Base-by-base conservation (phyloP, 75 land plant species). In the Pinus tabuliformis region DNA sequence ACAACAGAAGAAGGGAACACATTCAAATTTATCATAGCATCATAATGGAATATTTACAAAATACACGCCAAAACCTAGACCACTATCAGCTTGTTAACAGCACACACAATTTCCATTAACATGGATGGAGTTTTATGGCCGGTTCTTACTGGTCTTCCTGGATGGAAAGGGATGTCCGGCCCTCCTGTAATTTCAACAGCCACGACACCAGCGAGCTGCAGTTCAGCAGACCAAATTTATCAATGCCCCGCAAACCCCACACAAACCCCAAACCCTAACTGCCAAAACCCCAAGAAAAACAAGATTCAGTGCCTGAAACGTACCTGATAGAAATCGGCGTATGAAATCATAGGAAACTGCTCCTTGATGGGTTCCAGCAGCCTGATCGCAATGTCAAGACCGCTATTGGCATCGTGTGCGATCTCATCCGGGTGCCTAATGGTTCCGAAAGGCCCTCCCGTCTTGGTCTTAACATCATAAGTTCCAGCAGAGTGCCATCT, bases 401-500 rank as follows among this genome's bases (percentile, higher is more conserved):
- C 99, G 63, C 75, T 88, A 86, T 97, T 97, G 3, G 95, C 98
- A 0, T 65, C 89, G 78, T 92, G 99, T 54, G 85, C 84, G 5
- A 81, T 83, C 86, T 97, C 99, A 1, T 49, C 79, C 59, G 75
- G 49, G 70, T 79, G 61, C 66, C 80, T 90, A 56, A 97, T 97
- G 1, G 99, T 96, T 26, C 95, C 99, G 61, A 96, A 96, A 0
- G 99, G 98, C 12, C 99, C 99, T n/a, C 99, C 99, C 18, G 95
- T 94, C 85, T 83, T 90, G 2, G 89, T 77, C 30, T 73, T 72
- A 74, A 85, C 92, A 83, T 94, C 98, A 65, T 74, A 97, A 1
- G 99, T 97, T 13, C 98, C 99, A 56, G 99, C 99, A 18, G 91
- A 84, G 73, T 97, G 99, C 99, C 99, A 97, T 49, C 99, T 96